Evolutionary conservation across 2,329 filamentous ascomycete genomes (phyloP), one percentile per base, ranked within the genome.

Genomic region (Paecilomyces variotii): DNA sequence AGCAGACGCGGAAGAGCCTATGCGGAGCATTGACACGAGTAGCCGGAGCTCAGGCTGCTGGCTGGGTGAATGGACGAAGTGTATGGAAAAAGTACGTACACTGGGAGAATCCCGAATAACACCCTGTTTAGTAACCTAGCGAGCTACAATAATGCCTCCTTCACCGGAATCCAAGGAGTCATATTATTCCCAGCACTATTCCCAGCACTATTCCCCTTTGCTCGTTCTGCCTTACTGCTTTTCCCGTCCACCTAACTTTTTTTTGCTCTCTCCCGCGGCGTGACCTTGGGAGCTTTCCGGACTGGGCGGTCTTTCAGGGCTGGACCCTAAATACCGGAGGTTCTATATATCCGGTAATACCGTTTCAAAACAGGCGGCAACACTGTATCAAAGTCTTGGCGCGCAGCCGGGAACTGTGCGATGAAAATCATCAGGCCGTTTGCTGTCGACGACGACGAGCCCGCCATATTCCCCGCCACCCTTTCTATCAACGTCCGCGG

Each of bases 391-490:
- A 63, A 62, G 67, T 65, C 71, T 73, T 73, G 71, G 71, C 71
- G 60, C 59, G 64, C 64, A 65, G 62, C 64, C 64, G 64, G 66
- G 19, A 19, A 72, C 68, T 74, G 72, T 74, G 72, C 72, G 72
- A 73, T 73, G 67, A 72, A 74, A 74, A 73, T 74, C 72, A 72
- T 62, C 63, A 65, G 66, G 64, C 57, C 65, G 66, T 64, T 66
- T 58, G 62, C 64, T 66, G 63, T 66, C 66, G 67, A 67, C 67
- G 66, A 70, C 65, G 61, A 57, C 30, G 65, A 67, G 60, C 63
- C 57, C 59, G 54, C 57, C 54, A 14, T 30, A 53, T 35, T 59
- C 54, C 57, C 54, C 54, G 49, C 56, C 51, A 54, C 51, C 30
- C 45, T 59, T 54, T 61, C 64, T 63, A 61, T 62, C 62, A 61